Conservation (phyloP, 225 moss, liverwort and hornwort species). For the Polytrichum commune region DNA sequence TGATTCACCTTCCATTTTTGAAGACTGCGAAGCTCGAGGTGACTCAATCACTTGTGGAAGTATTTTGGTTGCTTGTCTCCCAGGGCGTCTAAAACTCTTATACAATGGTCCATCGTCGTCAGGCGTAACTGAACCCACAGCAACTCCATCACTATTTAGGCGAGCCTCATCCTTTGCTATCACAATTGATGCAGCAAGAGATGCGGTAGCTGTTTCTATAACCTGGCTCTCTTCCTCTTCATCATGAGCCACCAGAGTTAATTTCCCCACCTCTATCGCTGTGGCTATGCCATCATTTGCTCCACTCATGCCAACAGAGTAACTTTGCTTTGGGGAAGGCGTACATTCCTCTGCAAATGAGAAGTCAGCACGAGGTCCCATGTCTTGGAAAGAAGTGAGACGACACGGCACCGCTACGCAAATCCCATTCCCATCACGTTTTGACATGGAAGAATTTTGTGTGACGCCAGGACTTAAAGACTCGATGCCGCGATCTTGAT, state of each 20-base stretch:
- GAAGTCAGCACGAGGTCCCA: slow-evolving; percentile 2
- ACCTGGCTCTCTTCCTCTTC: background rate
- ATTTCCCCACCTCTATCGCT: background rate
- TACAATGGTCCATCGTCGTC: slow-evolving; percentile 31
- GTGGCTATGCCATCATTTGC: background rate
- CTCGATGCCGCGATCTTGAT: background rate
- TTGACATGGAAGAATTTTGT: background rate
- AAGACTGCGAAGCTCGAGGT: slow-evolving; percentile 5
- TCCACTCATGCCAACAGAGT: slow-evolving; percentile 1
- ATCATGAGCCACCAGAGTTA: background rate
- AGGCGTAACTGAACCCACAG: background rate
- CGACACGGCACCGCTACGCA: slow-evolving; percentile 3
- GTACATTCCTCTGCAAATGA: slow-evolving; percentile 30
- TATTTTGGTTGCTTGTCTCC: background rate
- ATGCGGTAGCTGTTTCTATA: background rate
- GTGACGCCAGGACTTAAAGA: background rate
- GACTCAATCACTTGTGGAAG: slow-evolving; percentile 4
- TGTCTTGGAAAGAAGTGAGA: slow-evolving; percentile 2
- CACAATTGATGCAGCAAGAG: background rate
- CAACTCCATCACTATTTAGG: slow-evolving; percentile 4
- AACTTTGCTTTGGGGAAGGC: slow-evolving; percentile 10
- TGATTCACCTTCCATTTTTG: slow-evolving; percentile 9
- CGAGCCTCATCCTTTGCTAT: background rate
- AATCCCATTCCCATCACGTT: background rate
- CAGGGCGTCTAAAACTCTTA: slow-evolving; percentile 6